Percentiles rank a stretch among this genome's conserved stretches.
phyloP scores from a whole-genome alignment of 1,284 basidiomycete species.

The Wolfiporia cocos region DNA sequence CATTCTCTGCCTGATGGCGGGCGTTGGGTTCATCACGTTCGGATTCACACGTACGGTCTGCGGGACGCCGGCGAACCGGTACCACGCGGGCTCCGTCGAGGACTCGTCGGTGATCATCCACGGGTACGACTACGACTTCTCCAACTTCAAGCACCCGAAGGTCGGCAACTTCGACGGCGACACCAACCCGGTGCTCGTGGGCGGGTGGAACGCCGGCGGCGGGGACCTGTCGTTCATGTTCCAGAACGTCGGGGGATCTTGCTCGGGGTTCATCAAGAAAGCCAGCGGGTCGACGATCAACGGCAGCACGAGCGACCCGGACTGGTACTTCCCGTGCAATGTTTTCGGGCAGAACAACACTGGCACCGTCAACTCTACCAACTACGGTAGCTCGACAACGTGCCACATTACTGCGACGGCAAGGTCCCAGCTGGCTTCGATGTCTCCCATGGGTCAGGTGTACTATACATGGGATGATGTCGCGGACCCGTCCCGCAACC shows the following conservation, averaged over 20 bases:
- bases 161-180: slow-evolving; percentile 69
- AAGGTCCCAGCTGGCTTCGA: slow-evolving; percentile 38
- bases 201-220: slow-evolving; percentile 73
- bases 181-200: slow-evolving; percentile 79
- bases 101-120: slow-evolving; percentile 88
- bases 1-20: slow-evolving; percentile 80
- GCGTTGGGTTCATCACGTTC: slow-evolving; percentile 97
- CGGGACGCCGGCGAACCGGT: slow-evolving; percentile 77
- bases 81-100: slow-evolving; percentile 73
- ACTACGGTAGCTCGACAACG: slow-evolving; percentile 55
- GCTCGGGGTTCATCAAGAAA: slow-evolving; percentile 71
- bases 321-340: slow-evolving; percentile 98
- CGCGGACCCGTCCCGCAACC: slow-evolving; percentile 59
- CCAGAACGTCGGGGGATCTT: slow-evolving; percentile 85
- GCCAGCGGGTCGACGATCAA: slow-evolving; percentile 65
- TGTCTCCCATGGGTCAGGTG: slow-evolving; percentile 74
- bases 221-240: slow-evolving; percentile 94
- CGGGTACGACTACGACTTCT: slow-evolving; percentile 90
- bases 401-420: slow-evolving; percentile 70
- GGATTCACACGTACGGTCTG: slow-evolving; percentile 98
- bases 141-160: slow-evolving; percentile 77
- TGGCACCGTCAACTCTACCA: slow-evolving; percentile 57
- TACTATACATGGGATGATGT: slow-evolving; percentile 93
- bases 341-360: slow-evolving; percentile 73
- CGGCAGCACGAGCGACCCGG: slow-evolving; percentile 44